Percentiles rank a stretch among this genome's conserved stretches.
phyloP scores from a whole-genome alignment of 805 yeast genomes.

The Debaryomyces prosopidis region DNA sequence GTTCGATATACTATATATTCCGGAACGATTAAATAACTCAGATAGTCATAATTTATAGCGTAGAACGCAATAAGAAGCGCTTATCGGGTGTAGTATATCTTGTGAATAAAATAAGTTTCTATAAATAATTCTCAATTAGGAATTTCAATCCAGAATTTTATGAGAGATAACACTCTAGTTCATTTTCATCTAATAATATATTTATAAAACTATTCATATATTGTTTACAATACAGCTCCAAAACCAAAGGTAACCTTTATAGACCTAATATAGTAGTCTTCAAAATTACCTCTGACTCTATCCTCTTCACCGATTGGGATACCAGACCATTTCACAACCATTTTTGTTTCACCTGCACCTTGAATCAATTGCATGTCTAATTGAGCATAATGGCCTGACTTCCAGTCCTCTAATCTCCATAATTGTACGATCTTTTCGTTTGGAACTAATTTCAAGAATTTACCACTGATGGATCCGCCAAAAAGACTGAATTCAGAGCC shows the following conservation, averaged over 20 bases:
- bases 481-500: slow-evolving; percentile 71
- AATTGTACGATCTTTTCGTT: slow-evolving; percentile 63
- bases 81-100: no score
- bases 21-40: no score
- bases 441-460: slow-evolving; percentile 57
- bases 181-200: no score
- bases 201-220: no score
- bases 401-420: slow-evolving; percentile 94
- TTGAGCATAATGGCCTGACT: slow-evolving; percentile 73
- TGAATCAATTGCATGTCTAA: slow-evolving; percentile 68
- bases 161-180: no score
- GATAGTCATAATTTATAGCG: no score
- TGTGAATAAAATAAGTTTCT: no score
- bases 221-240: slow-evolving; percentile 74
- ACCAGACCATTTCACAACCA: slow-evolving; percentile 79
- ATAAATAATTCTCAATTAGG: no score
- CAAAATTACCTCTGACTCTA: slow-evolving; percentile 78
- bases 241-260: slow-evolving; percentile 93
- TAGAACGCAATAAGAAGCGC: no score
- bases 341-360: slow-evolving; percentile 80
- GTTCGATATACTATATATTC: no score
- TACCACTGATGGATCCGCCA: slow-evolving; percentile 85
- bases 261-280: slow-evolving; percentile 84
- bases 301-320: slow-evolving; percentile 97
- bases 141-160: no score